Evolutionary conservation across 2,329 filamentous ascomycete genomes (phyloP).

Genomic region (Beauveria varroae): DNA sequence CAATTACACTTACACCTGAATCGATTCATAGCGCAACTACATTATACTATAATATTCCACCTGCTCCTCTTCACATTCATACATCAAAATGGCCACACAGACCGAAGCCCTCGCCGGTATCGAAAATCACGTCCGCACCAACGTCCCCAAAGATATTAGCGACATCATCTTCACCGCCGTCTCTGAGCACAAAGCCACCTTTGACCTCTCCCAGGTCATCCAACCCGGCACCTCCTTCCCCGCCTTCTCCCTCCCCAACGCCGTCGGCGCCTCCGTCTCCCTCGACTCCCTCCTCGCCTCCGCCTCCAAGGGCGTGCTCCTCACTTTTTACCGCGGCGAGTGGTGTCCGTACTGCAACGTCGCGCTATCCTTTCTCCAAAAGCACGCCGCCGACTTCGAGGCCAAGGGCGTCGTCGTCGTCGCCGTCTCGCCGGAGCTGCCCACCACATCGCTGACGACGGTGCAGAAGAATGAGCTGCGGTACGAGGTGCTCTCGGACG

Average conservation of each 20-base stretch:
- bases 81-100: conserved; percentile 4
- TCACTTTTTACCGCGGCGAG: conserved; percentile 39
- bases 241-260: conserved; percentile 26
- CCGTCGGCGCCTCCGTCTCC: conserved; percentile 24
- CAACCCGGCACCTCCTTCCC: conserved; percentile 27
- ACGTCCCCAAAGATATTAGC: conserved; percentile 3
- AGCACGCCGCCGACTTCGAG: conserved; percentile 26
- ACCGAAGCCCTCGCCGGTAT: conserved; percentile 5
- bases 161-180: conserved; percentile 7
- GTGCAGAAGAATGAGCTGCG: conserved; percentile 32
- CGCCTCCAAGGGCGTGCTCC: conserved; percentile 24
- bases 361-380: conserved; percentile 27
- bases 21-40: neutral
- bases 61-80: neutral
- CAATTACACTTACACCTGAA: neutral
- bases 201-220: conserved; percentile 21
- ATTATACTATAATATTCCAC: neutral
- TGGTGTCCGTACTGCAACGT: conserved; percentile 42
- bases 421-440: conserved; percentile 34
- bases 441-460: conserved; percentile 28
- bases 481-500: conserved; percentile 34
- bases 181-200: conserved; percentile 12
- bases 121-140: conserved; percentile 6
- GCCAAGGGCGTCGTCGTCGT: conserved; percentile 32
- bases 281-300: conserved; percentile 22